Conservation (phyloP, 2,329 filamentous ascomycete species). For the Clarireedia paspali region DNA sequence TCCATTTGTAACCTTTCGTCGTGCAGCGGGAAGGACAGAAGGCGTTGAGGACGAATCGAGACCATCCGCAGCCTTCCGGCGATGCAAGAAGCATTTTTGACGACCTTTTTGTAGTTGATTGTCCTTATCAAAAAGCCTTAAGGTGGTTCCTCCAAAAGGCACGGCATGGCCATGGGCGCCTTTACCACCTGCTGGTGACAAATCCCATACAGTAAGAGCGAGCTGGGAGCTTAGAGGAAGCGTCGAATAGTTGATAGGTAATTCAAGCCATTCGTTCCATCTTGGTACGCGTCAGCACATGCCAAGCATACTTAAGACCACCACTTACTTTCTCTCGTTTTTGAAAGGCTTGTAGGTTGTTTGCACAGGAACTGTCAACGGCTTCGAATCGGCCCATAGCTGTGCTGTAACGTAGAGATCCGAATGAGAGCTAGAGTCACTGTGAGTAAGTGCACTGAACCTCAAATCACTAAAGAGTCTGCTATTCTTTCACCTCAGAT, state of each 20-base stretch:
- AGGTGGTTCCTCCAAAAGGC: slow-evolving; percentile 89
- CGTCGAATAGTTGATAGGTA: slow-evolving; percentile 78
- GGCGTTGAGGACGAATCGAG: slow-evolving; percentile 75
- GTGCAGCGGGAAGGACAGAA: slow-evolving; percentile 50
- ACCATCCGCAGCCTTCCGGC: slow-evolving; percentile 78
- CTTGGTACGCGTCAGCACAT: slow-evolving; percentile 34
- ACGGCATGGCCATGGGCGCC: slow-evolving; percentile 68
- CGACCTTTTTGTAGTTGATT: slow-evolving; percentile 86
- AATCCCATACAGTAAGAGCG: slow-evolving; percentile 91
- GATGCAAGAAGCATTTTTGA: slow-evolving; percentile 83
- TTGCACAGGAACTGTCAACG: slow-evolving; percentile 82
- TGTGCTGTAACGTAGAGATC: slow-evolving; percentile 92
- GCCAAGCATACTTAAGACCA: not conserved
- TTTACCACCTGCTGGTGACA: slow-evolving; percentile 70
- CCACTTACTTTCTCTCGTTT: slow-evolving; percentile 50
- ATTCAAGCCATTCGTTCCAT: slow-evolving; percentile 94
- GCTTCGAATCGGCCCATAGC: slow-evolving; percentile 93
- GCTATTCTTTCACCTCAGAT: slow-evolving; percentile 50
- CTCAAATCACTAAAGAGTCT: not conserved
- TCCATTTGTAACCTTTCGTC: slow-evolving; percentile 43
- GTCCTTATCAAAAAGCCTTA: slow-evolving; percentile 86
- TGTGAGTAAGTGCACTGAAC: not conserved
- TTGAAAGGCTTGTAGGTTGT: slow-evolving; percentile 91
- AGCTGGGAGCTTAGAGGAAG: slow-evolving; percentile 76
- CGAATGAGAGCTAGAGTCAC: slow-evolving; percentile 55